A percentile compares a stretch with the other conserved stretches of the same genome.
phyloP scores from a whole-genome alignment of 805 yeast species.

The Cyberlindnera galapagoensis region DNA sequence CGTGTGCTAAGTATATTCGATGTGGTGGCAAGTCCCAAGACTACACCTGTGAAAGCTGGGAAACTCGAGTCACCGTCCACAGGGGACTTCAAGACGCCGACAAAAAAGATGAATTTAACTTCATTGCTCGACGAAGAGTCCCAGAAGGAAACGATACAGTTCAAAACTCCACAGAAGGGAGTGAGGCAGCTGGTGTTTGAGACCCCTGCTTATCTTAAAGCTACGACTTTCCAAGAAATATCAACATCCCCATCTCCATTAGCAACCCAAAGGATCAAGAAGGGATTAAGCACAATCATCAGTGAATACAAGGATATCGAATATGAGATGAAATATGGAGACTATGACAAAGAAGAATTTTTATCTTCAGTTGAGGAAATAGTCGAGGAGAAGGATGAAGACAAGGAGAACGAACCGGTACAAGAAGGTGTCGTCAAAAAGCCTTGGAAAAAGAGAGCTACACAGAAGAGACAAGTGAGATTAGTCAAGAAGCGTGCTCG shows the following conservation, averaged over 20 bases:
- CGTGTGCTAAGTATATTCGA: conserved; percentile 71
- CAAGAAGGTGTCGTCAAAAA: conserved; percentile 12
- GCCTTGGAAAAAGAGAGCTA: conserved; percentile 26
- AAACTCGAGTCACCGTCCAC: not conserved
- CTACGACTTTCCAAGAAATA: conserved; percentile 1
- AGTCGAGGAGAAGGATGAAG: conserved; percentile 14
- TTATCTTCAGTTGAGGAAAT: conserved; percentile 16
- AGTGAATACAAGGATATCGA: conserved; percentile 37
- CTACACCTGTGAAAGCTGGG: conserved; percentile 12
- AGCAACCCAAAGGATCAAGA: conserved; percentile 21
- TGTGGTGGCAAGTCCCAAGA: conserved; percentile 14
- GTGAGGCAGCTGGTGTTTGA: conserved; percentile 7
- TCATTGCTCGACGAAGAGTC: conserved; percentile 6
- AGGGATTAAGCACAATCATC: conserved; percentile 39
- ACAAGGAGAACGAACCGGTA: not conserved
- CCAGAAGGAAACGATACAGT: not conserved
- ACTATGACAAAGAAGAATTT: conserved; percentile 14
- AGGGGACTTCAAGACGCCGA: conserved; percentile 8
- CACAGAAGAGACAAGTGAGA: conserved; percentile 27
- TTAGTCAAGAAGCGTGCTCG: conserved; percentile 21
- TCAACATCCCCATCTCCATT: conserved; percentile 25
- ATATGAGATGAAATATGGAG: conserved; percentile 22
- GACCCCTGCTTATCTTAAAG: conserved; percentile 42
- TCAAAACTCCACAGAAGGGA: conserved; percentile 17
- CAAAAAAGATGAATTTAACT: conserved; percentile 9